These are phyloP conservation scores for Naganishia friedmannii DNA, from an alignment of 768 basidiomycete species.

Conservation along the genomic window DNA sequence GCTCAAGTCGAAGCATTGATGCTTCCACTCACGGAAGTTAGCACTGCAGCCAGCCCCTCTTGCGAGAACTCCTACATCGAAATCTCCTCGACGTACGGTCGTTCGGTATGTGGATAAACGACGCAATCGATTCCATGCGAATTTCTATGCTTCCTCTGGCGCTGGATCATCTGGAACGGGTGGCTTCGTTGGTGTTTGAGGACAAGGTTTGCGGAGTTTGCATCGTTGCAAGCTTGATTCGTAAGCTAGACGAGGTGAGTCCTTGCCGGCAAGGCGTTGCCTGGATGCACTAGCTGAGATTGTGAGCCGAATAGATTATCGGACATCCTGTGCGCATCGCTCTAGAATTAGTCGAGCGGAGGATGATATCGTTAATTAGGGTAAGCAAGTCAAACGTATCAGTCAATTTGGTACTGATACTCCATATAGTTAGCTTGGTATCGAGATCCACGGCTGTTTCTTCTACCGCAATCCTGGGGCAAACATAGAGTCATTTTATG, in stretches of 20 bases:
- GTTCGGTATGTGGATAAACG: slow-evolving; percentile 7
- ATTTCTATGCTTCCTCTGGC: neutral
- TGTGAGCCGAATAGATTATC: neutral
- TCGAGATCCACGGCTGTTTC: slow-evolving; percentile 6
- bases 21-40: neutral
- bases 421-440: slow-evolving; percentile 7
- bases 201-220: neutral
- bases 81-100: slow-evolving; percentile 19
- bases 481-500: neutral
- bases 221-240: neutral
- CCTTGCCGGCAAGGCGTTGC: too few species aligned
- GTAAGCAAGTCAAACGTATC: neutral
- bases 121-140: neutral
- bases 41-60: neutral
- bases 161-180: slow-evolving; percentile 14
- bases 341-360: neutral
- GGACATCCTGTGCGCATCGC: slow-evolving; percentile 6
- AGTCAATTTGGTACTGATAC: neutral
- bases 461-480: slow-evolving; percentile 2
- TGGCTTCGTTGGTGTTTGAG: slow-evolving; percentile 1
- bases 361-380: neutral
- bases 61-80: neutral
- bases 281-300: neutral
- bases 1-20: too few species aligned
- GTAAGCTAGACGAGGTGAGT: slow-evolving; percentile 3